Evolutionary conservation across 257 asterid species (phyloP).

Genomic region (Nicotiana benthamiana): DNA sequence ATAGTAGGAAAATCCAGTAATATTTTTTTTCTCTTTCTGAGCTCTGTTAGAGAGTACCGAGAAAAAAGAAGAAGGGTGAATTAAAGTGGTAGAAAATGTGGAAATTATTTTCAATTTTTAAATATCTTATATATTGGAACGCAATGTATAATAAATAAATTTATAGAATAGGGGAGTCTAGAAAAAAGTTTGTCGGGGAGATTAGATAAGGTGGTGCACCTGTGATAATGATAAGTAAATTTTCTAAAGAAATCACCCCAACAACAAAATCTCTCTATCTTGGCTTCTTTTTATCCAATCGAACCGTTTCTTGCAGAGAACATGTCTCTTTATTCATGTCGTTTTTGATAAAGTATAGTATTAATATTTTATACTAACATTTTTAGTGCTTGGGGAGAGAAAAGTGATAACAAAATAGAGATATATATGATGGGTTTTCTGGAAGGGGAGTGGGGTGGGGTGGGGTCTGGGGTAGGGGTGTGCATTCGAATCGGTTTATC

Average conservation of each 20-base stretch:
- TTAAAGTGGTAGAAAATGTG: no score
- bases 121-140: no score
- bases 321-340: constrained; percentile 70
- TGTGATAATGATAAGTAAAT: constrained; percentile 47
- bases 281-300: constrained; percentile 68
- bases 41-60: no score
- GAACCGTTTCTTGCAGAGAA: constrained; percentile 79
- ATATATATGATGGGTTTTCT: no score
- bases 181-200: constrained; percentile 42
- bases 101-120: no score
- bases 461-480: no score
- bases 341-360: constrained; percentile 13
- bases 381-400: constrained; percentile 13
- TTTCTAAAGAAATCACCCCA: constrained; percentile 22
- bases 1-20: no score
- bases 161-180: background rate
- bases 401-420: constrained; percentile 7
- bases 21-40: no score
- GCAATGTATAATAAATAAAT: constrained; percentile 9
- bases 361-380: background rate
- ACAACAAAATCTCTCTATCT: constrained; percentile 53
- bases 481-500: no score
- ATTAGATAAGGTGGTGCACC: constrained; percentile 62
- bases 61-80: no score
- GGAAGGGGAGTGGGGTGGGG: no score